Evolutionary conservation across 2,329 filamentous ascomycete genomes (phyloP), one percentile per base, ranked within the genome.

Genomic region (Aspergillus cejpii): DNA sequence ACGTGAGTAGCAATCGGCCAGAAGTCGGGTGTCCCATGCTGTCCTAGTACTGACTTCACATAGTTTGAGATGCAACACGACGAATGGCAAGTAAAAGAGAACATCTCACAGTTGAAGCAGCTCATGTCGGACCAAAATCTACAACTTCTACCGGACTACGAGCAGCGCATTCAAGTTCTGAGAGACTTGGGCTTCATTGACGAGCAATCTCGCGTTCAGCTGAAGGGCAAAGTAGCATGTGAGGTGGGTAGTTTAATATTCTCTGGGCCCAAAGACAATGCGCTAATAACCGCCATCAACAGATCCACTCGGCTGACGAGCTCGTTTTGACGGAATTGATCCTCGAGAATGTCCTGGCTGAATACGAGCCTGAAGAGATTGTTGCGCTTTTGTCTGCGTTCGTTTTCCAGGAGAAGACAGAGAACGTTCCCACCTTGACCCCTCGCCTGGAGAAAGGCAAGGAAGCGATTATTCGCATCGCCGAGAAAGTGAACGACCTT

Each of bases 141-240:
- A 2, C 90, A 96, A 61, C 78, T 98, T 3, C 78, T 98, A 7
- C 92, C 92, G 0, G 92, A 98, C 68, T 98, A 98, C 62, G 87
- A 97, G 62, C 92, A 97, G 69, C 84, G 92, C 39, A 87, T 97
- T 28, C 81, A 85, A 51, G 92, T 98, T 0, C 77, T 98, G 37
- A 90, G 87, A 63, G 90, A 97, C 55, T 79, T 98, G 6, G 84
- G 82, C 4, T 98, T 98, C 64, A 85, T 98, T 55, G 92, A 98
- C 59, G 82, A 85, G 3, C 81, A 84, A 36, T 84, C 83, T 3
- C 83, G 91, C 17, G 94, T 98, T 29, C 87, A 94, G 69, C 79
- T 98, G 51, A 98, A 98, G 70, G 92, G 92, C 67, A 97, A 97
- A 67, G 92, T 98, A 17, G 92, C 92, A 3, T 98, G 92, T 70